Base-by-base conservation (phyloP, 371 early-diverging fungal species). In the Rhizomucor miehei region DNA sequence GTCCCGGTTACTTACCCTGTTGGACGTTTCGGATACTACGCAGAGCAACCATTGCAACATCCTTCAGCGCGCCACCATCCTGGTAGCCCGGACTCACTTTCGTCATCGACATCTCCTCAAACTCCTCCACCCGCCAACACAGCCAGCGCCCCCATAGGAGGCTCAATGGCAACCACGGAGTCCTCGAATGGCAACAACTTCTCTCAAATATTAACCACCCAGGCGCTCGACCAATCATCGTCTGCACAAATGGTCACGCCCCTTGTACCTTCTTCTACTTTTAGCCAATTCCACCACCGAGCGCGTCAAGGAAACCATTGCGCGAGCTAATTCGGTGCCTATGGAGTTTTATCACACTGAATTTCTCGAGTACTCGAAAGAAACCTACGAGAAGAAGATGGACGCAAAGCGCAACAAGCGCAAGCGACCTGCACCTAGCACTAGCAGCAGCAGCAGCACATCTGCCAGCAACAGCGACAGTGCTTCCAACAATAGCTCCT, bases 301-400 rank as follows among this genome's bases (percentile, higher is more conserved):
- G 39, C 68, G 76, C 36, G 76, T 76, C 14, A 76, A 76, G 41
- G 76, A 76, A 39, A 76, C 73, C 38, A 76, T 76, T 21, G 66
- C 66, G 25, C 68, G 73, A 24, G 76, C 76, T 9, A 76, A 70
- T 43, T 65, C 76, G 3, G 73, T 76, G 10, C 76, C 76, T 8
- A 68, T 72, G 68, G 76, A 76, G 20, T 72, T 76, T 21, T 76
- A 76, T 51, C 76, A 76, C 39, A 76, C 76, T 3, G 76, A 76
- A 48, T 76, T 76, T 46, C 60, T 76, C 20, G 73, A 72, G 25
- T 76, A 76, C 50, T 76, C 76, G 5, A 76, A 76, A 47, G 76
- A 76, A 37, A 70, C 70, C 0, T 76, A 76, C 39, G 73, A 76
- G 49, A 65, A 64, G 35, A 76, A 70, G 56, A 70, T 64, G 56